Evolutionary conservation across 2,329 filamentous ascomycete genomes (phyloP).

Genomic region (Raffaelea ambrosiae): DNA sequence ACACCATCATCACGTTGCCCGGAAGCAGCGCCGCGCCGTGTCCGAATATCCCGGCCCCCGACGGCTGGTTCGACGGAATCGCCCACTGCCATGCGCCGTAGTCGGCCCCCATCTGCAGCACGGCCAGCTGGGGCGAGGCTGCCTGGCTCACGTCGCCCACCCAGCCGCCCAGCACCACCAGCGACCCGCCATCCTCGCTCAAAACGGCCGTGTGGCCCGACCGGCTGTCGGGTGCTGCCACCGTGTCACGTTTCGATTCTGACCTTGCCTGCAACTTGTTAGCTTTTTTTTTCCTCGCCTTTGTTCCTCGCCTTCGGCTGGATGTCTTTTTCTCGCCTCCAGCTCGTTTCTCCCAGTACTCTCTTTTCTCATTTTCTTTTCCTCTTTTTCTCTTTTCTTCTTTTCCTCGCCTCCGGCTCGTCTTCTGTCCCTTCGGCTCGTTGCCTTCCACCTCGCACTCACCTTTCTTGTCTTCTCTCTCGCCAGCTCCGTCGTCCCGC

Average conservation of each 20-base stretch:
- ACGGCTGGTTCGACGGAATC: constrained; percentile 45
- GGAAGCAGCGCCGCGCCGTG: constrained; percentile 56
- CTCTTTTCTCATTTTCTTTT: too few relatives aligned
- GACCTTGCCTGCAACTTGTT: too few relatives aligned
- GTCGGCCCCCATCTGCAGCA: constrained; percentile 66
- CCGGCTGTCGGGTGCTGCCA: constrained; percentile 46
- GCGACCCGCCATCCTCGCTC: constrained; percentile 65
- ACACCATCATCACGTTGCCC: constrained; percentile 60
- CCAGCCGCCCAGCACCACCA: constrained; percentile 85
- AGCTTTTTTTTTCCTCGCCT: too few relatives aligned
- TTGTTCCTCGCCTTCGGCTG: too few relatives aligned
- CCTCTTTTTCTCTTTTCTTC: too few relatives aligned
- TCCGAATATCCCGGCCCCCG: constrained; percentile 44
- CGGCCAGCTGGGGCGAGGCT: constrained; percentile 71
- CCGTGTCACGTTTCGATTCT: too few relatives aligned
- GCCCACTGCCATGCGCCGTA: constrained; percentile 71
- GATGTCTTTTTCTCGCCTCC: too few relatives aligned
- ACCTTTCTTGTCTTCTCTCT: neutral
- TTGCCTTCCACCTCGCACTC: too few relatives aligned
- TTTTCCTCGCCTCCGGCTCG: too few relatives aligned
- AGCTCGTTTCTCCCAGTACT: too few relatives aligned
- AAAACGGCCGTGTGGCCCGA: constrained; percentile 85
- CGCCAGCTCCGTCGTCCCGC: constrained; percentile 1
- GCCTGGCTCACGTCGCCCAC: constrained; percentile 70
- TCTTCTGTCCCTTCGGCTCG: too few relatives aligned